phyloP scores from a whole-genome alignment of 768 basidiomycete species.

The Suillus occidentalis region DNA sequence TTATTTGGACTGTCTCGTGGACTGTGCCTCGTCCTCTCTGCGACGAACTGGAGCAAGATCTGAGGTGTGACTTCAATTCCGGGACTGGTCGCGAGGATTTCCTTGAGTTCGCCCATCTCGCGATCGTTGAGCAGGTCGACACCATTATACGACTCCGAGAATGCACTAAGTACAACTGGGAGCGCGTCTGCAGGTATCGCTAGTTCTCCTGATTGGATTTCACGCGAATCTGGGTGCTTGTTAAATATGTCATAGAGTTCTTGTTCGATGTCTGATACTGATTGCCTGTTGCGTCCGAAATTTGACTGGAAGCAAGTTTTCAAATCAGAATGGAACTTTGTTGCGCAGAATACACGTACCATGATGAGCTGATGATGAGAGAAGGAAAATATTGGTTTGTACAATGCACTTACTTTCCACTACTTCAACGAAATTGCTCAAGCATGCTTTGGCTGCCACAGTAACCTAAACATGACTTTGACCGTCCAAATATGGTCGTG shows the following conservation, averaged over 20 bases:
- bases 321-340: background rate
- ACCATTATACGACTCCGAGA: constrained; percentile 58
- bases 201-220: constrained; percentile 59
- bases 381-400: background rate
- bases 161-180: constrained; percentile 65
- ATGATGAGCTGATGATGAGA: constrained; percentile 1
- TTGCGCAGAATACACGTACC: background rate
- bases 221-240: constrained; percentile 58
- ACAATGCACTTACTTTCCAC: constrained; percentile 3
- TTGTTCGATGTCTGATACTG: constrained; percentile 67
- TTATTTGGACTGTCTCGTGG: constrained; percentile 35
- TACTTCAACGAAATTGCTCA: constrained; percentile 4
- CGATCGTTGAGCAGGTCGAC: constrained; percentile 62
- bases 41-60: constrained; percentile 63
- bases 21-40: constrained; percentile 50
- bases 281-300: constrained; percentile 65
- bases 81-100: constrained; percentile 56
- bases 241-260: constrained; percentile 68
- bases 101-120: constrained; percentile 61
- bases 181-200: constrained; percentile 72
- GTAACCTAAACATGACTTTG: constrained; percentile 19
- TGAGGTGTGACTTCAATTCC: constrained; percentile 70
- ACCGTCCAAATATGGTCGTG: constrained; percentile 11
- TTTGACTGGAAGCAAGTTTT: constrained; percentile 24
- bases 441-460: constrained; percentile 15